Percentiles rank a stretch among this genome's conserved stretches.
These are phyloP conservation scores for Cytidiella melzeri DNA, from an alignment of 768 basidiomycete species.

Conservation along the genomic window DNA sequence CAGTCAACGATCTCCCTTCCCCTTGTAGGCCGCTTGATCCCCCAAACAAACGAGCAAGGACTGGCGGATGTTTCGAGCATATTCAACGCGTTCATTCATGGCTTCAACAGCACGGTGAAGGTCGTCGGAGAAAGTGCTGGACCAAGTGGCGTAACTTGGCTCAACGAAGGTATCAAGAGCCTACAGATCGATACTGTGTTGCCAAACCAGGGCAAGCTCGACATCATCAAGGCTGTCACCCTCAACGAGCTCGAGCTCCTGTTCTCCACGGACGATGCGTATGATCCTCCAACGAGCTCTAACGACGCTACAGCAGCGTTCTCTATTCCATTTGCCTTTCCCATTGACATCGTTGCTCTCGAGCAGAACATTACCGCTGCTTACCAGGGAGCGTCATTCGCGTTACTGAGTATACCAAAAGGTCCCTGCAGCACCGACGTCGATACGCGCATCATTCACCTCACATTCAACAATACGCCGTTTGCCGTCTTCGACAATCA, in stretches of 20 bases:
- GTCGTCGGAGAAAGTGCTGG: slow-evolving; percentile 58
- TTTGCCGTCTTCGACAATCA: slow-evolving; percentile 47
- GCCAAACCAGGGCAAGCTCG: slow-evolving; percentile 54
- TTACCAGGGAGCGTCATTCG: slow-evolving; percentile 48
- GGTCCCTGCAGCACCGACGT: slow-evolving; percentile 56
- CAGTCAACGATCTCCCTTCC: slow-evolving; percentile 44
- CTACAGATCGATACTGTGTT: slow-evolving; percentile 53
- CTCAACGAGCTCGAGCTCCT: slow-evolving; percentile 54
- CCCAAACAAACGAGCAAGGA: slow-evolving; percentile 46
- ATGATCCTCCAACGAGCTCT: slow-evolving; percentile 51
- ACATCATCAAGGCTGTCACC: slow-evolving; percentile 58
- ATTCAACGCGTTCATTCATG: slow-evolving; percentile 70
- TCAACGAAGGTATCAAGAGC: slow-evolving; percentile 63
- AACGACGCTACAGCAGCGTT: slow-evolving; percentile 57
- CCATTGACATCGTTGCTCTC: slow-evolving; percentile 57
- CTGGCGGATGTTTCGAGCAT: slow-evolving; percentile 54
- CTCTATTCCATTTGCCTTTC: slow-evolving; percentile 63
- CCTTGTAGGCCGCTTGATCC: slow-evolving; percentile 58
- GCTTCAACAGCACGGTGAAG: slow-evolving; percentile 50
- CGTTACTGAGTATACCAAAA: slow-evolving; percentile 53
- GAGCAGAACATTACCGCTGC: slow-evolving; percentile 54
- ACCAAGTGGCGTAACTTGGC: slow-evolving; percentile 57
- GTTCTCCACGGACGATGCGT: slow-evolving; percentile 54
- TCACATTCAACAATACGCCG: slow-evolving; percentile 54
- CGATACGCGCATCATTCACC: slow-evolving; percentile 50